A percentile compares a stretch with the other conserved stretches of the same genome.
These are phyloP conservation scores for Mrakia gelida DNA, from an alignment of 768 basidiomycete genomes.

Conservation along the genomic window DNA sequence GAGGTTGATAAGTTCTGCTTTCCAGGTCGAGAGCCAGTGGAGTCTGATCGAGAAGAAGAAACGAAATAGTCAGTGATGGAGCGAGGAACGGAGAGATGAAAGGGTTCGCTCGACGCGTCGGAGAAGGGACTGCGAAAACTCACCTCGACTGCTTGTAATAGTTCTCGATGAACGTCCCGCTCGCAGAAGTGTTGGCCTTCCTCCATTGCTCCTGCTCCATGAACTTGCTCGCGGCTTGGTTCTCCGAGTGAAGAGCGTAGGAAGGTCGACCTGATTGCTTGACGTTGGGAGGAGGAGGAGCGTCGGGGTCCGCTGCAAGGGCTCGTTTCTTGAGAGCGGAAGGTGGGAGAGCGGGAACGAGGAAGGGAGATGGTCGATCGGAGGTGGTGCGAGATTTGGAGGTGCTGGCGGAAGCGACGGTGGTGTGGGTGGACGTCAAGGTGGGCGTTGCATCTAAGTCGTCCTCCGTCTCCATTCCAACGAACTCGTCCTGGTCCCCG, in stretches of 20 bases:
- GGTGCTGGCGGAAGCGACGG: slow-evolving; percentile 29
- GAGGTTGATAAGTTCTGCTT: slow-evolving; percentile 75
- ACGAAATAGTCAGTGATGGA: too few species aligned
- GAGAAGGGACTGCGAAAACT: slow-evolving; percentile 19
- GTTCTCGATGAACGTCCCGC: slow-evolving; percentile 74
- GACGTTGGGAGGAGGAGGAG: not conserved
- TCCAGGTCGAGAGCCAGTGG: slow-evolving; percentile 90
- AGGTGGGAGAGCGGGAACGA: not conserved
- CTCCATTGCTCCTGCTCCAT: slow-evolving; percentile 86
- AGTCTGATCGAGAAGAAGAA: slow-evolving; percentile 53
- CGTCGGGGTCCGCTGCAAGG: not conserved
- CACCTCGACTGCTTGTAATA: slow-evolving; percentile 59
- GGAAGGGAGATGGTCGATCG: not conserved
- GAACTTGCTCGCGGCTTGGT: slow-evolving; percentile 66
- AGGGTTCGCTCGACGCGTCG: not conserved
- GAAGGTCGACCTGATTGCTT: not conserved
- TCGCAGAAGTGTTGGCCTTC: slow-evolving; percentile 75
- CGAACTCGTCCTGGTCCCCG: slow-evolving; percentile 13
- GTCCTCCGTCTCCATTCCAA: slow-evolving; percentile 4
- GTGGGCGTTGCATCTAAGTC: slow-evolving; percentile 6
- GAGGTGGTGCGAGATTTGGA: not conserved
- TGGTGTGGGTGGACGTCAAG: slow-evolving; percentile 13
- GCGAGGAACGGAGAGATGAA: slow-evolving; percentile 37
- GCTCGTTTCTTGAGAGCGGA: not conserved
- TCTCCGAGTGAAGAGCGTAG: slow-evolving; percentile 69